phyloP scores from a whole-genome alignment of 192 early-diverging fungal genomes.

The Dispira parvispora region DNA sequence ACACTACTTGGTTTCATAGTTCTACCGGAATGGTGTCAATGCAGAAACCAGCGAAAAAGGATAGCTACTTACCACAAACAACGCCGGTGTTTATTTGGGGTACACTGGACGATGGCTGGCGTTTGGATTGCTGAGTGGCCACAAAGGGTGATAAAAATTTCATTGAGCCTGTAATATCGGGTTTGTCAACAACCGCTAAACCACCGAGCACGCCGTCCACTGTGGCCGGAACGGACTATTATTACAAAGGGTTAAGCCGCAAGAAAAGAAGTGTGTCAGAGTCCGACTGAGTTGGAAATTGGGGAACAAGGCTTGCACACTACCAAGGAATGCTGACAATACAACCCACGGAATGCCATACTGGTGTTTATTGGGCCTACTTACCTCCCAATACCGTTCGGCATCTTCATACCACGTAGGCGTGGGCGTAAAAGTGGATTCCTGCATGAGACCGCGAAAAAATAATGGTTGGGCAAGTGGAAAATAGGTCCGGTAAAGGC shows the following conservation, averaged over 20 bases:
- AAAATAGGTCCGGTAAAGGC: no score
- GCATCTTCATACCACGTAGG: constrained; percentile 45
- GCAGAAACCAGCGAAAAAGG: constrained; percentile 3
- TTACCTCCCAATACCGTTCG: constrained; percentile 29
- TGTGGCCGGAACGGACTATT: constrained; percentile 34
- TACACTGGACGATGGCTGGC: constrained; percentile 26
- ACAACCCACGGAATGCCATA: neutral
- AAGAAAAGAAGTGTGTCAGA: neutral
- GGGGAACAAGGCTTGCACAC: neutral
- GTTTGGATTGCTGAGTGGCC: neutral
- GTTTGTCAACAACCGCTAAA: constrained; percentile 47
- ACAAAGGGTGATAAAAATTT: constrained; percentile 32
- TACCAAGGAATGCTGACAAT: neutral
- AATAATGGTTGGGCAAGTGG: no score
- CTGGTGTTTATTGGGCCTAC: neutral
- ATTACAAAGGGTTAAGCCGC: constrained; percentile 21
- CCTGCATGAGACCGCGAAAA: no score
- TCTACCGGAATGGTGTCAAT: no score
- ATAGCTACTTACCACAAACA: constrained; percentile 7
- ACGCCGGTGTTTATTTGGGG: neutral
- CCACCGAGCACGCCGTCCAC: constrained; percentile 89
- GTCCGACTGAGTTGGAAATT: no score
- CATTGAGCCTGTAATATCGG: constrained; percentile 52
- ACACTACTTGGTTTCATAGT: no score
- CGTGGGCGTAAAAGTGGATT: neutral